Percentiles rank a stretch among this genome's conserved stretches.
Evolutionary conservation across 148 eudicot genomes (phyloP).

Genomic region (Cornus suecica): DNA sequence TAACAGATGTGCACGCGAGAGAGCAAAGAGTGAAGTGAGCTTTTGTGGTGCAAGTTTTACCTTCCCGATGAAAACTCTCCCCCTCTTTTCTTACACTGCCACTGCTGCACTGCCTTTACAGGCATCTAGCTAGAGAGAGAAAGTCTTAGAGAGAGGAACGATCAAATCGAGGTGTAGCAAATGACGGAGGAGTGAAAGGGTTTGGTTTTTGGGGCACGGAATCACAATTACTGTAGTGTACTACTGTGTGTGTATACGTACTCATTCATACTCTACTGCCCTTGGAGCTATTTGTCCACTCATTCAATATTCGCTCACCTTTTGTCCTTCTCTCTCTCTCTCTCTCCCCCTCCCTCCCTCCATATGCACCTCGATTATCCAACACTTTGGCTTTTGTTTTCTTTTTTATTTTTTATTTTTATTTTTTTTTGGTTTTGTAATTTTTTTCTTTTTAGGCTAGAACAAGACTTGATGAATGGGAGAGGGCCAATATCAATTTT

Average conservation of each 20-base stretch:
- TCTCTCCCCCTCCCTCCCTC: background rate
- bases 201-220: constrained; percentile 25
- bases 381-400: background rate
- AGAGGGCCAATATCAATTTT: too few species aligned
- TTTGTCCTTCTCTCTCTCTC: background rate
- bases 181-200: background rate
- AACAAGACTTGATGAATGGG: too few species aligned
- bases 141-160: constrained; percentile 24
- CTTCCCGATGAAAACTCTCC: constrained; percentile 64
- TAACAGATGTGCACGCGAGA: constrained; percentile 20
- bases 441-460: background rate
- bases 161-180: constrained; percentile 45
- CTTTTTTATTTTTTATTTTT: background rate
- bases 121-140: constrained; percentile 23
- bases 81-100: constrained; percentile 45
- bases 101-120: constrained; percentile 48
- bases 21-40: background rate
- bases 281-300: constrained; percentile 18
- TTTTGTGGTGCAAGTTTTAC: constrained; percentile 33
- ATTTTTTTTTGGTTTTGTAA: too few species aligned
- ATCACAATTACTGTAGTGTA: constrained; percentile 11
- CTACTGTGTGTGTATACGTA: background rate
- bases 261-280: constrained; percentile 16
- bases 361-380: too few species aligned
- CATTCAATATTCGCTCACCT: constrained; percentile 16